Base-by-base conservation (phyloP, 768 basidiomycete genomes). In the Psilocybe cyanescens region DNA sequence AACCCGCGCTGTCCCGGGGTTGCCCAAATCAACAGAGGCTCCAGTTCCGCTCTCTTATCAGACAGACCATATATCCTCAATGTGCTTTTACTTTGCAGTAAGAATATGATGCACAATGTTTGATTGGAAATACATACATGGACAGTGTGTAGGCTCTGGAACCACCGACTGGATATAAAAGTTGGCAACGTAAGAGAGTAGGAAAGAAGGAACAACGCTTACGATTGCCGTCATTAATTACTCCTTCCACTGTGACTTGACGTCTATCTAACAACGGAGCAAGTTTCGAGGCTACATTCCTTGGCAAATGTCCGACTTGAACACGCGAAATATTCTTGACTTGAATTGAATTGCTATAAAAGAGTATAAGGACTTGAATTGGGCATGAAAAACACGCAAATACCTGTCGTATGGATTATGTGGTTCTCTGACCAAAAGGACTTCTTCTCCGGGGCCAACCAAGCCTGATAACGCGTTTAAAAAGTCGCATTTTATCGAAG, bases 251-350 rank as follows among this genome's bases (percentile, higher is more conserved):
- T 0, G 82, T 89, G 47, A 95, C 78, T 2, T 80, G 58, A 8
- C 72, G 74, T 47, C 75, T 74, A 70, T 96, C 94, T 53, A 95
- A 82, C 24, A 95, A 76, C 1, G 90, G 87, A 4, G 94, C 83
- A 16, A 95, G 77, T 65, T 83, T 82, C 0, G 71, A 55, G 0
- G 85, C 91, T 11, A 89, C 80, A 19, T 73, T 75, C 35, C 83
- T 81, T 1, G 91, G 88, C 24, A 95, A 70, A 74, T 95, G 94
- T 1, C 94, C 94, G 2, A 96, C 93, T 81, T 94, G 90, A 11
- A 76, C 76, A 1, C 80, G 78, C 1, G 82, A 79, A 45, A 94
- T 93, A 68, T 96, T 96, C 70, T 84, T 80, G 29, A 95, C 93
- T 77, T 92, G 85, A 28, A 94, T 88, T 1, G 91, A 89, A 72